Base-by-base conservation (phyloP, 257 asterid genomes). In the Fraxinus cuspidata region DNA sequence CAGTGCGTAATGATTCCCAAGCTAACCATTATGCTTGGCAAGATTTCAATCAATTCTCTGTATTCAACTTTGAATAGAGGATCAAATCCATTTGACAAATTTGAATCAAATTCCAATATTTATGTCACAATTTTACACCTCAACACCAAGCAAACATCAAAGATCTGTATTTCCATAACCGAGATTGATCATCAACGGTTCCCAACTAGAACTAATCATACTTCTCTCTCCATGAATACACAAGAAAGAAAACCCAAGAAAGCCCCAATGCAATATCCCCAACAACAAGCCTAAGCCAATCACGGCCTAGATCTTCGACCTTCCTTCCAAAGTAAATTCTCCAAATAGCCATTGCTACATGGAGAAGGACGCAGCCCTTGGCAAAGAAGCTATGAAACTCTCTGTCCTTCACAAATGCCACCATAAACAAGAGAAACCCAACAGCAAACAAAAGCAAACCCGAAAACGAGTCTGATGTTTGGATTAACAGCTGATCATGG, bases 141-240 rank as follows among this genome's bases (percentile, higher is more conserved):
- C 37, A 3, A 28, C 32, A 63, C 64, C 58, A 75, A 79, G 47
- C 82, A 47, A 77, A 34, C 65, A 18, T 51, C 58, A 10, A 12
- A 71, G 51, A 71, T 51, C 49, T 3, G 27, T 18, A 16, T 10
- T 25, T 10, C 28, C 19, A 2, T 44, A 29, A 28, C 60, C 58
- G 21, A 47, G 51, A 42, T 42, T 4, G 58, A 47, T 47, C 58
- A 1, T 47, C 58, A 47, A 7, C 8, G 7, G n/a, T 4, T 16
- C 11, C 21, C 64, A 42, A 18, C 53, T 58, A 82, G 51, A 70
- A 35, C 77, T 72, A 93, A 82, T 94, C 98, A 81, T 94, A 94
- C 84, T 94, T 94, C 90, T 92, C 98, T 81, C 97, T 92, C 98
- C 98, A 92, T 29, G 97, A 85, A 77, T 85, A 94, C 63, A 84